Base-by-base conservation (phyloP, 345 rosid species). In the Laguncularia racemosa region DNA sequence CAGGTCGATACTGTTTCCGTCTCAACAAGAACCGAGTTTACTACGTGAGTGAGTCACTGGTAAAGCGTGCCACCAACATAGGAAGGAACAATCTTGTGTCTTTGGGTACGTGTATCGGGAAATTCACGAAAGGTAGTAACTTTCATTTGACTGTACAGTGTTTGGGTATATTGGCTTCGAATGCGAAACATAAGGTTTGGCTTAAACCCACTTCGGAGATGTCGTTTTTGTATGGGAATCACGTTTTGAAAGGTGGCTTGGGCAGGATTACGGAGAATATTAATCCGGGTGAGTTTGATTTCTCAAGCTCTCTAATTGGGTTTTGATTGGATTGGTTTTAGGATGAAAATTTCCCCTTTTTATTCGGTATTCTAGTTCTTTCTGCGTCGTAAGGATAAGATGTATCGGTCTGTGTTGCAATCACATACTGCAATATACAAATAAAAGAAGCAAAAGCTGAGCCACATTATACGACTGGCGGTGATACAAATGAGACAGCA, bases 181-280 rank as follows among this genome's bases (percentile, higher is more conserved):
- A 89, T 59, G 86, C 96, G 12, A 79, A 81, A 60, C 93, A 86
- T 72, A 92, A 92, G 70, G 97, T 89, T 14, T 89, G 97, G 97
- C 80, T 92, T 3, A 92, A 89, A 71, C 95, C 96, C 63, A 84
- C 96, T 0, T 80, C 91, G n/a, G 95, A 89, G 69, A 89, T 84
- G 98, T 86, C 97, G 64, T 92, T 86, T 71, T 67, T 86, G 69
- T 92, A 92, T 40, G 95, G 97, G 11, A 89, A 89, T 60, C 97
- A 81, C 71, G 97, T 92, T 38, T 63, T 86, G 76, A 92, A 89
- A 78, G 96, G 97, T 8, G 97, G 97, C 1, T 49, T 86, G 10
- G 91, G 97, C 47, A 86, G 85, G 84, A 86, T 89, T 59, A 92
- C 96, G 10, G 96, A 89, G 47, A 78, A 85, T 52, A 86, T 89